These are phyloP conservation scores for Fusarium marasasianum DNA, from an alignment of 2,329 filamentous ascomycete species.

Conservation along the genomic window DNA sequence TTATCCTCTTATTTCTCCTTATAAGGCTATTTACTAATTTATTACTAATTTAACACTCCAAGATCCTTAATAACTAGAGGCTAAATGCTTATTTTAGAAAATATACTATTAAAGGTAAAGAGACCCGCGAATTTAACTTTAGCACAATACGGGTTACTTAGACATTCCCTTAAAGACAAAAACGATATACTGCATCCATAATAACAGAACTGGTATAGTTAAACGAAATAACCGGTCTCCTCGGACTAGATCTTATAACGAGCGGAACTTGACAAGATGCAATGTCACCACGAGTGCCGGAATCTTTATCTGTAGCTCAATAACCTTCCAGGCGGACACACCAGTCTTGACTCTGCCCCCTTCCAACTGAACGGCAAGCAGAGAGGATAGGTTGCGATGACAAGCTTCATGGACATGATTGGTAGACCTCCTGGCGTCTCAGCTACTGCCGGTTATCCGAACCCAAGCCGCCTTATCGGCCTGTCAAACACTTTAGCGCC, in stretches of 20 bases:
- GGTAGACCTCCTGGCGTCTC: not conserved
- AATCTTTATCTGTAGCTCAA: not conserved
- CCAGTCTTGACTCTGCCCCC: rapidly evolving
- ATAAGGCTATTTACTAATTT: too few relatives aligned
- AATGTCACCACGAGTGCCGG: rapidly evolving
- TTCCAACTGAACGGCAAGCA: rapidly evolving
- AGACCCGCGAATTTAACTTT: rapidly evolving
- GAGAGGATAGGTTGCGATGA: not conserved
- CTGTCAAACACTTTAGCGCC: not conserved
- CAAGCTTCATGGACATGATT: not conserved
- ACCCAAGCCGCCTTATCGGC: not conserved
- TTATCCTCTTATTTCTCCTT: too few relatives aligned
- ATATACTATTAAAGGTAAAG: too few relatives aligned
- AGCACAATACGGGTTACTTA: rapidly evolving
- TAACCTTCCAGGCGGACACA: rapidly evolving
- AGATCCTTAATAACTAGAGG: too few relatives aligned
- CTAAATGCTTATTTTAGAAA: too few relatives aligned
- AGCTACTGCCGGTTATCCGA: not conserved
- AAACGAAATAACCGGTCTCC: rapidly evolving
- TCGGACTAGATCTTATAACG: rapidly evolving
- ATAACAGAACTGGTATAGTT: rapidly evolving
- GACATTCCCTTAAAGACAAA: rapidly evolving
- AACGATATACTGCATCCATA: rapidly evolving
- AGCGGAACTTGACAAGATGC: rapidly evolving
- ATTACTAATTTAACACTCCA: too few relatives aligned